phyloP scores from a whole-genome alignment of 2,329 filamentous ascomycete genomes.

The Penicillium sp. region DNA sequence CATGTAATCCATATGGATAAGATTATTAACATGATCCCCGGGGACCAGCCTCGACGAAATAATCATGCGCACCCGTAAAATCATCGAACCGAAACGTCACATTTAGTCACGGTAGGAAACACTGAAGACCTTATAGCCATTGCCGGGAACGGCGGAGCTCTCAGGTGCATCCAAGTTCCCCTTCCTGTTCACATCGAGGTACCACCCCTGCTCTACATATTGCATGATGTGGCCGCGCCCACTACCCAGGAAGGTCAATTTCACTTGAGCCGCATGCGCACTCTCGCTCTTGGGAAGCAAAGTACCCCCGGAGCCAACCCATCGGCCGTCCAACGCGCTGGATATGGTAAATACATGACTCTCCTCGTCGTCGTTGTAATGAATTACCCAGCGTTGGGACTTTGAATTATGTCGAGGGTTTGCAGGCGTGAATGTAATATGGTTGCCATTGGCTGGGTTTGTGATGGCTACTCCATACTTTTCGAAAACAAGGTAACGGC shows the following conservation, averaged over 20 bases:
- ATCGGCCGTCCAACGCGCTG: slow-evolving; percentile 43
- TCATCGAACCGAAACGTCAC: not conserved
- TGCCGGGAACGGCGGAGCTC: not conserved
- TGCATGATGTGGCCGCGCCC: slow-evolving; percentile 36
- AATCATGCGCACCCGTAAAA: not conserved
- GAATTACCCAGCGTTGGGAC: slow-evolving; percentile 51
- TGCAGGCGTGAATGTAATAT: slow-evolving; percentile 24
- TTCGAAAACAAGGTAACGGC: slow-evolving; percentile 54
- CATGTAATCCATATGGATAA: not conserved
- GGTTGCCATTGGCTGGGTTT: slow-evolving; percentile 24
- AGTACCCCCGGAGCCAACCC: slow-evolving; percentile 28
- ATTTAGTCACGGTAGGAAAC: slow-evolving; percentile 32
- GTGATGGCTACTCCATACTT: slow-evolving; percentile 44
- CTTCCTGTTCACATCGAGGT: slow-evolving; percentile 17
- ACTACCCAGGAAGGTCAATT: slow-evolving; percentile 36
- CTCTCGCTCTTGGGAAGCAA: slow-evolving; percentile 20
- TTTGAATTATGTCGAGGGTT: slow-evolving; percentile 39
- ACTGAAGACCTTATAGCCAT: slow-evolving; percentile 32
- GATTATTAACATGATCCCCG: too few relatives aligned
- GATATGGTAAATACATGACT: slow-evolving; percentile 41
- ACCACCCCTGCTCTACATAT: slow-evolving; percentile 24
- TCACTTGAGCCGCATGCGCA: slow-evolving; percentile 27
- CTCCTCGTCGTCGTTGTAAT: slow-evolving; percentile 37
- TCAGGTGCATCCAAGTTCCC: slow-evolving; percentile 10
- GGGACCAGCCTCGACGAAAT: not conserved